A percentile compares a stretch with the other conserved stretches of the same genome.
These are phyloP conservation scores for Fulvia fulva DNA, from an alignment of 2,329 filamentous ascomycete genomes.

Conservation along the genomic window DNA sequence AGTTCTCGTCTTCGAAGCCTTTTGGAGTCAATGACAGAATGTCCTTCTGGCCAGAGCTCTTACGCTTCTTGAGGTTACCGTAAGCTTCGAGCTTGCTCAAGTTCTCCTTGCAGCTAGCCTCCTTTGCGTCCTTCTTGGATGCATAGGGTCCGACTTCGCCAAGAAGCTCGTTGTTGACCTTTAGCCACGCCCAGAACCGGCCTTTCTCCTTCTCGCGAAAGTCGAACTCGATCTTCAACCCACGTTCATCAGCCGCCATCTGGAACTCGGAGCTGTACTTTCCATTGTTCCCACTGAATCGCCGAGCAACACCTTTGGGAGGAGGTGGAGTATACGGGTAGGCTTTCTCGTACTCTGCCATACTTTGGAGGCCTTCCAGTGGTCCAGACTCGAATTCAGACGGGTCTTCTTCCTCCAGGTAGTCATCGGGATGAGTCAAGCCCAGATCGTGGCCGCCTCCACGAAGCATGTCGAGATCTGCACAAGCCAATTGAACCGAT, in stretches of 20 bases:
- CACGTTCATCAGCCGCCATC: conserved; percentile 16
- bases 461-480: background rate
- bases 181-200: conserved; percentile 15
- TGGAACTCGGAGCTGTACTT: conserved; percentile 14
- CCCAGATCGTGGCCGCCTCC: background rate
- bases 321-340: conserved; percentile 21
- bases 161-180: conserved; percentile 15
- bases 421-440: background rate
- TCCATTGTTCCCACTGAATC: conserved; percentile 8
- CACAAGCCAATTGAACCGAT: background rate
- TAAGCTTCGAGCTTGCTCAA: conserved; percentile 30
- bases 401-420: background rate
- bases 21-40: conserved; percentile 4
- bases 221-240: conserved; percentile 13
- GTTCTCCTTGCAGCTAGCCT: conserved; percentile 36
- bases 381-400: background rate
- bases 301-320: conserved; percentile 2
- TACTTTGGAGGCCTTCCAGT: conserved; percentile 12
- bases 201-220: conserved; percentile 12
- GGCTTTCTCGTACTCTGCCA: conserved; percentile 22
- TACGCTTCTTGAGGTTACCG: conserved; percentile 25
- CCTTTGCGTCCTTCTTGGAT: conserved; percentile 43
- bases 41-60: conserved; percentile 10
- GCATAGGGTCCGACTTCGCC: conserved; percentile 29
- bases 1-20: conserved; percentile 31